These are phyloP conservation scores for Alternaria rosae DNA, from an alignment of 2,329 filamentous ascomycete species.

Conservation along the genomic window DNA sequence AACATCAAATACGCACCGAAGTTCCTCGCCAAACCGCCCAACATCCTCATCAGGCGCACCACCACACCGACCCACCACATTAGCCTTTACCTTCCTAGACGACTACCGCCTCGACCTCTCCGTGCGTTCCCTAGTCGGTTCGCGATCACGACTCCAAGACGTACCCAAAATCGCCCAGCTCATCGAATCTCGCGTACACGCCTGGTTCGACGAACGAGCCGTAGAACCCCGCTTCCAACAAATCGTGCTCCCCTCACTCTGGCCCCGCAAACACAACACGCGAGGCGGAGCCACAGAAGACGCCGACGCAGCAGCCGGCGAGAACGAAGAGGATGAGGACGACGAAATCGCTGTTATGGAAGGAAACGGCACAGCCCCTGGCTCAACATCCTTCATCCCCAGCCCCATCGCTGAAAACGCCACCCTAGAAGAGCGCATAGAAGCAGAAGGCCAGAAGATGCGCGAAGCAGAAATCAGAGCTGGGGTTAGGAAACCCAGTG, in stretches of 20 bases:
- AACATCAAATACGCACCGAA: conserved; percentile 53
- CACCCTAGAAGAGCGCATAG: conserved; percentile 42
- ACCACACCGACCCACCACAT: conserved; percentile 72
- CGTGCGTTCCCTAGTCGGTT: conserved; percentile 79
- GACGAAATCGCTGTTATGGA: conserved; percentile 23
- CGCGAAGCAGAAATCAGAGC: conserved; percentile 48
- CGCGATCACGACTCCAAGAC: conserved; percentile 80
- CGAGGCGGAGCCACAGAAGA: conserved; percentile 70
- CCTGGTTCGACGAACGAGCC: conserved; percentile 87
- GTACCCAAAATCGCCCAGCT: conserved; percentile 89
- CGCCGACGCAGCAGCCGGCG: conserved; percentile 46
- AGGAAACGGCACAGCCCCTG: conserved; percentile 13
- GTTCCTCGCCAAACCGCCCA: conserved; percentile 55
- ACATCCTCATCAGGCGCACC: conserved; percentile 26
- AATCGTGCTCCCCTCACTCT: conserved; percentile 81
- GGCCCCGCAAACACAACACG: conserved; percentile 85
- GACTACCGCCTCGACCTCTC: conserved; percentile 87
- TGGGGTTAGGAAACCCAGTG: conserved; percentile 32
- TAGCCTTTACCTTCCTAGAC: conserved; percentile 92
- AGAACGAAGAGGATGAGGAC: conserved; percentile 32
- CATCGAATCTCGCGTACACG: conserved; percentile 79
- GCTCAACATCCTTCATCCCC: conserved; percentile 14
- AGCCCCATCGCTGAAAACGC: conserved; percentile 15
- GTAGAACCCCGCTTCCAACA: conserved; percentile 89
- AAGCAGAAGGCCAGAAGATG: conserved; percentile 47